Conservation (phyloP, 2,329 filamentous ascomycete species). For the Penicillium sp. region DNA sequence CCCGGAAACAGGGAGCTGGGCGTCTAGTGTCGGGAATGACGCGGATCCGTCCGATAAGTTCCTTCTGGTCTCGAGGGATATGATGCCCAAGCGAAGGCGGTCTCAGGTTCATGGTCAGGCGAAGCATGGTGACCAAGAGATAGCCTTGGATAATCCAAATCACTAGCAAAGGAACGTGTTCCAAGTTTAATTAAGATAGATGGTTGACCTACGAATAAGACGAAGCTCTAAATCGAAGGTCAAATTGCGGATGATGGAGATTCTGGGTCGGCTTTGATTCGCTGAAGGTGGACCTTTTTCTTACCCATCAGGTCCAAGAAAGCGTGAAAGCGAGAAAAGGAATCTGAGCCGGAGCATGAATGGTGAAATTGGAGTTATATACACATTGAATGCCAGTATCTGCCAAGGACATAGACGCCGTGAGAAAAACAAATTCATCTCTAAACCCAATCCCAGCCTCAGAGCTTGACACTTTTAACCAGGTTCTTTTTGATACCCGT, state of each 20-base stretch:
- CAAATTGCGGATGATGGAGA: neutral
- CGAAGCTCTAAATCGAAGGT: neutral
- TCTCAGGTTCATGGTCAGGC: neutral
- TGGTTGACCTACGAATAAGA: neutral
- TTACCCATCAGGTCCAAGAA: conserved; percentile 9
- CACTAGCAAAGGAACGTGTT: neutral
- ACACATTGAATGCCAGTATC: conserved; percentile 26
- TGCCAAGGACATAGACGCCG: conserved; percentile 21
- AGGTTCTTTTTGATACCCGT: conserved; percentile 94
- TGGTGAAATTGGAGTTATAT: conserved; percentile 22
- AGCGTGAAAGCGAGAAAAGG: neutral
- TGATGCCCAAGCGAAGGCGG: neutral
- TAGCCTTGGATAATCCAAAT: neutral
- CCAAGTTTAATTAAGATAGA: neutral
- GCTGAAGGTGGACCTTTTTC: conserved; percentile 2
- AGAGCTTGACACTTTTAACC: conserved; percentile 91
- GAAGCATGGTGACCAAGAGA: neutral
- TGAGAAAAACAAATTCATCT: conserved; percentile 17
- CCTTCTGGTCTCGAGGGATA: neutral
- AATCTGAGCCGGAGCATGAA: conserved; percentile 3
- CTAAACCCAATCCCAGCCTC: conserved; percentile 28
- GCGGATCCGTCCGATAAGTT: neutral
- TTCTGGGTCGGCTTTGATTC: neutral
- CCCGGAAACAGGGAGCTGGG: neutral
- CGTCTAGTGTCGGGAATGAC: neutral